phyloP scores from a whole-genome alignment of 164 flowering plant genomes.

The Magnolia changhungtana region DNA sequence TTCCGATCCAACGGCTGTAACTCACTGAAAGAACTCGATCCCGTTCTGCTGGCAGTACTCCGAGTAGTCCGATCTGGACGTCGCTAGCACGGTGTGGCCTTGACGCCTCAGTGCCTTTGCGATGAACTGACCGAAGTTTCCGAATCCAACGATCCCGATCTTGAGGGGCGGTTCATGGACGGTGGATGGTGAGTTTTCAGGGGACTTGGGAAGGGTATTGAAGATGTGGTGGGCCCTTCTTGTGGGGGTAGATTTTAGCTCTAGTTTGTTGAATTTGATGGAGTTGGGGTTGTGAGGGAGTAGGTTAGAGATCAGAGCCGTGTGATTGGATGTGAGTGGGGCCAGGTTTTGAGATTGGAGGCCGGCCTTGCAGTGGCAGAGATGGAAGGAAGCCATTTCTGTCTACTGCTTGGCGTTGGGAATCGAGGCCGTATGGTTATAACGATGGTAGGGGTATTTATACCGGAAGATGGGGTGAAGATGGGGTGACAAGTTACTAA shows the following conservation, averaged over 20 bases:
- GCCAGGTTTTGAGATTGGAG: background rate
- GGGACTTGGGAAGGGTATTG: constrained; percentile 6
- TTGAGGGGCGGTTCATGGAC: constrained; percentile 8
- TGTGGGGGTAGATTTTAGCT: background rate
- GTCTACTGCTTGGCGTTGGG: background rate
- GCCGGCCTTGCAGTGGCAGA: constrained; percentile 6
- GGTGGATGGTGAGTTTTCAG: background rate
- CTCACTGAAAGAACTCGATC: constrained; percentile 26
- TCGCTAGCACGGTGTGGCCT: constrained; percentile 32
- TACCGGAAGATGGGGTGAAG: too few species aligned
- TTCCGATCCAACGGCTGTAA: background rate
- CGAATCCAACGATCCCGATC: constrained; percentile 31
- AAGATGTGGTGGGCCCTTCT: background rate
- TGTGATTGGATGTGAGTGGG: background rate
- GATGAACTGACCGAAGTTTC: constrained; percentile 36
- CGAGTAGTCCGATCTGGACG: constrained; percentile 30
- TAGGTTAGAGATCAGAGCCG: background rate
- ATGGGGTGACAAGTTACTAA: too few species aligned
- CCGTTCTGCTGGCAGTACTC: constrained; percentile 24
- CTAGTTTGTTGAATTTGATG: constrained; percentile 4
- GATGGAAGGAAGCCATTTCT: constrained; percentile 13
- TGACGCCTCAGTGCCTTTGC: constrained; percentile 26
- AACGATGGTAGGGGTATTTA: too few species aligned
- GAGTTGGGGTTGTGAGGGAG: background rate
- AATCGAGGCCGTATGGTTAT: background rate